These are phyloP conservation scores for Ophiostoma pallidulum DNA, from an alignment of 2,329 filamentous ascomycete genomes.

Conservation along the genomic window DNA sequence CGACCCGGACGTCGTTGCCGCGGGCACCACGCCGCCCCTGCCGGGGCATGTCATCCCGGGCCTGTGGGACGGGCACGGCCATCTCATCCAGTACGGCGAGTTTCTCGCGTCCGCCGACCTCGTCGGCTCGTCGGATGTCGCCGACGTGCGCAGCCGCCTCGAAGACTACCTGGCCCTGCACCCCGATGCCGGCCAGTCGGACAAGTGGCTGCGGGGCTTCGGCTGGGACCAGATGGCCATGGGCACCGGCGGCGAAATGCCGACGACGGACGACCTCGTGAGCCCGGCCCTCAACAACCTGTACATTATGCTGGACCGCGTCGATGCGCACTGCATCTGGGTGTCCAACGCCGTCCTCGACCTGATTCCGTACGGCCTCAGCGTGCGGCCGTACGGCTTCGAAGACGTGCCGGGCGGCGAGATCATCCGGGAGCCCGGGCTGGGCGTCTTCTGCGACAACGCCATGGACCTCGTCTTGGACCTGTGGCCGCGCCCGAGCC, in stretches of 20 bases:
- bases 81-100: slow-evolving; percentile 55
- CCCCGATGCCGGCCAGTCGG: slow-evolving; percentile 40
- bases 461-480: slow-evolving; percentile 54
- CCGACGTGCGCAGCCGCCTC: slow-evolving; percentile 45
- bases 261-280: slow-evolving; percentile 50
- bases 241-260: slow-evolving; percentile 55
- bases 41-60: slow-evolving; percentile 53
- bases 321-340: slow-evolving; percentile 63
- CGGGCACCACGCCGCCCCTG: slow-evolving; percentile 21
- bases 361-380: slow-evolving; percentile 44
- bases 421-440: slow-evolving; percentile 49
- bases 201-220: slow-evolving; percentile 56
- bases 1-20: no score
- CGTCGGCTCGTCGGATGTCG: slow-evolving; percentile 47
- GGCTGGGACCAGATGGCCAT: slow-evolving; percentile 63
- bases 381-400: slow-evolving; percentile 37
- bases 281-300: slow-evolving; percentile 43
- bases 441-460: slow-evolving; percentile 65
- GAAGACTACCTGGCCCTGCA: slow-evolving; percentile 40
- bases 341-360: slow-evolving; percentile 55
- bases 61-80: slow-evolving; percentile 62
- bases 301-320: slow-evolving; percentile 60
- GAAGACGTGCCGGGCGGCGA: slow-evolving; percentile 54
- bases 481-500: slow-evolving; percentile 47
- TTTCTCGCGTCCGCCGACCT: slow-evolving; percentile 57